phyloP scores from a whole-genome alignment of 805 yeast genomes.

The Wickerhamomyces sydowiorum region DNA sequence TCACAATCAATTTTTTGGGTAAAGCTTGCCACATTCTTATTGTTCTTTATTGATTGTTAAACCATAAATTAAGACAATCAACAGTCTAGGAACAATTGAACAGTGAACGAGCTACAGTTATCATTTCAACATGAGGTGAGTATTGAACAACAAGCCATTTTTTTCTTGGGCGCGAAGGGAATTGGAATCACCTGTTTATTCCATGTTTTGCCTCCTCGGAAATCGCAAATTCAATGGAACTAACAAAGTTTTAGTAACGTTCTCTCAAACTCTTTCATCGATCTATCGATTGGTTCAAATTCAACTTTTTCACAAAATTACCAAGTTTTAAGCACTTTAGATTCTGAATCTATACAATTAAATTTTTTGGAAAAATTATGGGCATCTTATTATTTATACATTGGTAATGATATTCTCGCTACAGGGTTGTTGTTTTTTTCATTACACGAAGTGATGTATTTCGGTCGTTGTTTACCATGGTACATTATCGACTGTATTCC shows the following conservation, averaged over 20 bases:
- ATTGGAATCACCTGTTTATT: too few species aligned
- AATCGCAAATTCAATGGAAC: not conserved
- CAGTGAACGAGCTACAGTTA: too few species aligned
- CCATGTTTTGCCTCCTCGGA: too few species aligned
- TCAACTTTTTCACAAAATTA: slow-evolving; percentile 1
- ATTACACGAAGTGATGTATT: slow-evolving; percentile 84
- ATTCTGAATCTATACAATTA: slow-evolving; percentile 25
- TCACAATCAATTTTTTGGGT: too few species aligned
- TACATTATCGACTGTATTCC: slow-evolving; percentile 80
- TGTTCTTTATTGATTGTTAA: too few species aligned
- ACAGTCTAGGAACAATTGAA: too few species aligned
- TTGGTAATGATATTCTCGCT: slow-evolving; percentile 85
- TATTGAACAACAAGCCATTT: too few species aligned
- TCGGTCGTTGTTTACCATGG: slow-evolving; percentile 93
- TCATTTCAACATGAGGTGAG: slow-evolving; percentile 1
- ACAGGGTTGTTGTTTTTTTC: slow-evolving; percentile 82
- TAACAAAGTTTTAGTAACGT: not conserved
- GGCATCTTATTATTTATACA: slow-evolving; percentile 84
- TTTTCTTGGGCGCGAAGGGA: too few species aligned
- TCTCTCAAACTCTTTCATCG: not conserved
- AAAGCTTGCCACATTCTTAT: too few species aligned
- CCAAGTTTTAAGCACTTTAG: not conserved
- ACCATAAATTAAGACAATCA: too few species aligned
- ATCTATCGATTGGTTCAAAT: not conserved
- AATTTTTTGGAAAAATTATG: slow-evolving; percentile 63